phyloP scores from a whole-genome alignment of 306 rosid genomes.

The Ammopiptanthus mongolicus region DNA sequence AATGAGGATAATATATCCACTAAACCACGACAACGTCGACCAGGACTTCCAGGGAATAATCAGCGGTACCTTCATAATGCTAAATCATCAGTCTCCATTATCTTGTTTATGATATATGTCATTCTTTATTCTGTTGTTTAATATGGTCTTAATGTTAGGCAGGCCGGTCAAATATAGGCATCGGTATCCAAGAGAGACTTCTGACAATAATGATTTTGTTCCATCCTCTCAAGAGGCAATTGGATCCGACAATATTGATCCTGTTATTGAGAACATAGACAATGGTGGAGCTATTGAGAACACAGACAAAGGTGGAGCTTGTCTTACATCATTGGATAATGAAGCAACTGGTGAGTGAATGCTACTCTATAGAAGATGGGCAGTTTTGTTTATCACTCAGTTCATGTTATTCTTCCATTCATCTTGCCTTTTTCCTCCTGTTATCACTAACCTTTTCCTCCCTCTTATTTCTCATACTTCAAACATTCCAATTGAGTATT shows the following conservation, averaged over 20 bases:
- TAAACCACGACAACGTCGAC: slow-evolving; percentile 54
- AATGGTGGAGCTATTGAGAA: slow-evolving; percentile 26
- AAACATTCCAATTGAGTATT: slow-evolving; percentile 4
- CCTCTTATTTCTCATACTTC: neutral
- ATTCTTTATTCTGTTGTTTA: slow-evolving; percentile 23
- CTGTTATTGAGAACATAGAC: slow-evolving; percentile 26
- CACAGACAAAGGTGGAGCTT: slow-evolving; percentile 25
- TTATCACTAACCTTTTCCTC: neutral
- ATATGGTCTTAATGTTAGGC: slow-evolving; percentile 19
- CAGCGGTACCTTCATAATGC: slow-evolving; percentile 30
- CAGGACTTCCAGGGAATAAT: slow-evolving; percentile 54
- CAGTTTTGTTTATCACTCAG: neutral
- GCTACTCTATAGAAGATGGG: neutral
- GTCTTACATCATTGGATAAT: slow-evolving; percentile 22
- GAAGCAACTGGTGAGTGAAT: slow-evolving; percentile 42
- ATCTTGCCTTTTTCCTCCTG: neutral
- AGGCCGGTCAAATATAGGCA: slow-evolving; percentile 62
- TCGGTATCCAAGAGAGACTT: slow-evolving; percentile 34
- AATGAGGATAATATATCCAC: slow-evolving; percentile 32
- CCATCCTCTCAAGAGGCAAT: slow-evolving; percentile 43
- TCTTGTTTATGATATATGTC: neutral
- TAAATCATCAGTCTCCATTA: slow-evolving; percentile 1
- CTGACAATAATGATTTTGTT: slow-evolving; percentile 27
- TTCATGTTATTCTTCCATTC: neutral
- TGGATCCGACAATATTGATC: slow-evolving; percentile 32